These are phyloP conservation scores for Leccinum rimulosum DNA, from an alignment of 768 basidiomycete species.

Conservation along the genomic window DNA sequence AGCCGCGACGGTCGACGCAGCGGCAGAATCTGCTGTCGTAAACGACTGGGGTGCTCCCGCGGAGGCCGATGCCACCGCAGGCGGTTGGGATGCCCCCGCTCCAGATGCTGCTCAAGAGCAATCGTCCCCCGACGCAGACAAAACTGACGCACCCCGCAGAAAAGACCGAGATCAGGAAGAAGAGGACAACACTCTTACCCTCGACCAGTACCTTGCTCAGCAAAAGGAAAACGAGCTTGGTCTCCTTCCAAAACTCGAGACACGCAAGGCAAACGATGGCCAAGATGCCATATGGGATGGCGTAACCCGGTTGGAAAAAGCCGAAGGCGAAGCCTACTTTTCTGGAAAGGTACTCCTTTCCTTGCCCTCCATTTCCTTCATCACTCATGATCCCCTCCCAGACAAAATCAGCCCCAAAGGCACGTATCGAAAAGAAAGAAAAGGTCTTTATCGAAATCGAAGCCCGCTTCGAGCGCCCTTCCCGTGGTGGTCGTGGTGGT, in stretches of 20 bases:
- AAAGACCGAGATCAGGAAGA: conserved; percentile 71
- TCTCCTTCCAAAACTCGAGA: conserved; percentile 75
- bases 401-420: conserved; percentile 65
- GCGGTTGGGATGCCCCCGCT: conserved; percentile 38
- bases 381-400: conserved; percentile 29
- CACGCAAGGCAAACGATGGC: conserved; percentile 76
- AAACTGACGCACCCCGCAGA: conserved; percentile 38
- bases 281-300: conserved; percentile 71
- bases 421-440: conserved; percentile 78
- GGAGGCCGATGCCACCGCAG: conserved; percentile 28
- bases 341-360: conserved; percentile 73
- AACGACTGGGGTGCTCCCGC: conserved; percentile 38
- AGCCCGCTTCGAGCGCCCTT: conserved; percentile 79
- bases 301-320: conserved; percentile 61
- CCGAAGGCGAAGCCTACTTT: conserved; percentile 75
- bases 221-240: conserved; percentile 59
- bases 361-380: neutral
- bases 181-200: conserved; percentile 90
- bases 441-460: conserved; percentile 94
- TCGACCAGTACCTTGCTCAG: conserved; percentile 90
- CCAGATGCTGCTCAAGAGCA: conserved; percentile 29
- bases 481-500: conserved; percentile 58
- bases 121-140: conserved; percentile 34
- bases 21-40: conserved; percentile 40
- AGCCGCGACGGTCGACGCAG: conserved; percentile 70